These are phyloP conservation scores for Akebia trifoliata DNA, from an alignment of 164 flowering plant genomes.

Conservation along the genomic window DNA sequence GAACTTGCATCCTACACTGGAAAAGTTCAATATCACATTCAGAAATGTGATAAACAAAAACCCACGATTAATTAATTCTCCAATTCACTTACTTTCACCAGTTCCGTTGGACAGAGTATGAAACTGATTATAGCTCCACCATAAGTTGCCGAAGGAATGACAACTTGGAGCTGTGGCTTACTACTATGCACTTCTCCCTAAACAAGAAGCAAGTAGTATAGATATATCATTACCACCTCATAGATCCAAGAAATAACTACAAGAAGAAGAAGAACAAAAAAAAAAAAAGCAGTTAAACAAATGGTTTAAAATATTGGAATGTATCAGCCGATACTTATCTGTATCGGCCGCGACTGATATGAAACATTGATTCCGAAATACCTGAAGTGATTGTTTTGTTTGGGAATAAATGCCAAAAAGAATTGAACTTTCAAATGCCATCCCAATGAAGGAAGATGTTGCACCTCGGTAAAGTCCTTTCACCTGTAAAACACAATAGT, in stretches of 20 bases:
- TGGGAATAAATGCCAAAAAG: conserved; percentile 88
- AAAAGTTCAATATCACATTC: conserved; percentile 30
- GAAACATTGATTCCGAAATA: conserved; percentile 15
- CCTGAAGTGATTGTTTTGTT: conserved; percentile 73
- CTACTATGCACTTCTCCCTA: conserved; percentile 48
- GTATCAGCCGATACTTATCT: too few relatives aligned
- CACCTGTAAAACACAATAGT: conserved; percentile 41
- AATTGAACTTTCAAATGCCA: conserved; percentile 92
- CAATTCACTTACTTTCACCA: conserved; percentile 61
- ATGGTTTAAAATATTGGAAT: neutral
- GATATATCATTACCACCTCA: neutral
- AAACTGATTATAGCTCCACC: conserved; percentile 81
- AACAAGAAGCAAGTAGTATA: conserved; percentile 4
- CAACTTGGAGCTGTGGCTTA: conserved; percentile 55
- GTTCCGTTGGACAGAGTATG: conserved; percentile 80
- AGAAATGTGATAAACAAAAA: neutral
- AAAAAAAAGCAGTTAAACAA: neutral
- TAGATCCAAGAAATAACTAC: neutral
- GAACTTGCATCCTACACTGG: conserved; percentile 99
- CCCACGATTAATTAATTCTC: neutral
- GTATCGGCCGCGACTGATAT: too few relatives aligned
- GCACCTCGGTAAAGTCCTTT: conserved; percentile 96
- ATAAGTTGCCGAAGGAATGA: conserved; percentile 77
- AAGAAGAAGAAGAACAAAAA: neutral
- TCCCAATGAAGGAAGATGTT: conserved; percentile 82